Evolutionary conservation across 2,329 filamentous ascomycete genomes (phyloP).

Genomic region (Ophiostoma angusticollis): DNA sequence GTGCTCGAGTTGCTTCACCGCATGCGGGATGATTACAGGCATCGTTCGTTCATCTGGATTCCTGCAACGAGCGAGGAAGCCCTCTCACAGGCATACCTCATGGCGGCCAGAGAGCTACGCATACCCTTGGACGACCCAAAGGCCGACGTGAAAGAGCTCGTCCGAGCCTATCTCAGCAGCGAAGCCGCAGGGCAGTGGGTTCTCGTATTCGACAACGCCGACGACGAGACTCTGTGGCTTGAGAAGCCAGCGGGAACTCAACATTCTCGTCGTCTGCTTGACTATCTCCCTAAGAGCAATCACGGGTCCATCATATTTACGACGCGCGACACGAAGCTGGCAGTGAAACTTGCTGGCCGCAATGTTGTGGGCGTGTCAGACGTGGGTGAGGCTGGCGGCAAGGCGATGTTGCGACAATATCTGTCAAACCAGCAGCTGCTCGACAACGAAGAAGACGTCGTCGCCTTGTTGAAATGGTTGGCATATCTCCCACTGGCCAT

Average conservation of each 20-base stretch:
- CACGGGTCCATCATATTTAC: not conserved
- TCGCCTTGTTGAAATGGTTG: slow-evolving; percentile 1
- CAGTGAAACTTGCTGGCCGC: not conserved
- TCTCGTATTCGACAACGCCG: slow-evolving; percentile 32
- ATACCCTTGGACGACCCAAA: slow-evolving; percentile 21
- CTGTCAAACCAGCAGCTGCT: not conserved
- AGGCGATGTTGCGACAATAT: slow-evolving; percentile 7
- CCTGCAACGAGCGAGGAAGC: slow-evolving; percentile 17
- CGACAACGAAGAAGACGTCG: slow-evolving; percentile 7
- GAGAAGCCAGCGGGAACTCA: not conserved
- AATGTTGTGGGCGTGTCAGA: not conserved
- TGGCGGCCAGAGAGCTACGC: slow-evolving; percentile 20
- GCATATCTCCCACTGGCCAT: slow-evolving; percentile 11
- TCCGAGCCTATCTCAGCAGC: slow-evolving; percentile 22
- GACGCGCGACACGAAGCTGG: not conserved
- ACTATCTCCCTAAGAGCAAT: not conserved
- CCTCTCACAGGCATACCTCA: slow-evolving; percentile 24
- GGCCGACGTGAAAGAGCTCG: slow-evolving; percentile 23
- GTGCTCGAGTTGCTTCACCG: slow-evolving; percentile 23
- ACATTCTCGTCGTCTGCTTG: not conserved
- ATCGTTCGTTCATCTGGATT: slow-evolving; percentile 30
- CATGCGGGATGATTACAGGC: slow-evolving; percentile 14
- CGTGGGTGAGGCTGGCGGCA: not conserved
- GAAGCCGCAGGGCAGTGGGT: slow-evolving; percentile 23
- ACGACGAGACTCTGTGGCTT: slow-evolving; percentile 23